Base-by-base conservation (phyloP, 2,329 filamentous ascomycete species). In the Diaporthe citrichinensis region DNA sequence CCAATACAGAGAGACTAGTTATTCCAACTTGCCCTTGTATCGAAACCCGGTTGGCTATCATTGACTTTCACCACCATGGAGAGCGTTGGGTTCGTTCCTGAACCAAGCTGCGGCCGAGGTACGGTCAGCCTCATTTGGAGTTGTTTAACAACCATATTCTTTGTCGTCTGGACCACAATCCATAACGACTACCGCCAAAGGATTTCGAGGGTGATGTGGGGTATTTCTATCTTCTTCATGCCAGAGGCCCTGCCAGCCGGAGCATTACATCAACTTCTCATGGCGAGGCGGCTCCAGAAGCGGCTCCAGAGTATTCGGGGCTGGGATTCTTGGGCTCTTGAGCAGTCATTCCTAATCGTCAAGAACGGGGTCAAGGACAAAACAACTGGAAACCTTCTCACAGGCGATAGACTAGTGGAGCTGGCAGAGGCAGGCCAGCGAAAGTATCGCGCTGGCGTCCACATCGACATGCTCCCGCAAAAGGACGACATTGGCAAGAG, bases 101-200 rank as follows among this genome's bases (percentile, higher is more conserved):
- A 67, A 17, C 62, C 62, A 1, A n/a, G 5, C 41, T 49, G 41
- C n/a, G 62, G 62, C 62, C 62, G 62, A 15, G 62, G 62, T 44
- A 67, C 62, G 20, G 6, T 36, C 62, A 67, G 62, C 41, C 51
- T 67, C 28, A n/a, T 67, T 8, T 67, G 62, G 62, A 46, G 28
- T 20, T 67, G 62, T 44, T 20, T 25, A 6, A 20, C 62, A n/a
- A 67, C 62, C 9, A 51, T 51, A 6, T 49, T 67, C 41, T 67
- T 67, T 28, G 62, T 67, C 17, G 62, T 67, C 25, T 67, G 62
- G 62, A 67, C 44, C 4, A 17, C 23, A 14, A 5, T 36, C 28
- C 62, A 67, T 4, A 12, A 17, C 2, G 62, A 67, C 12, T 67
- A 49, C 12, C 28, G 12, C 10, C 28, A 2, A 14, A 15, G 4